Base-by-base conservation (phyloP, 805 yeast species). In the Myxozyma neglecta region DNA sequence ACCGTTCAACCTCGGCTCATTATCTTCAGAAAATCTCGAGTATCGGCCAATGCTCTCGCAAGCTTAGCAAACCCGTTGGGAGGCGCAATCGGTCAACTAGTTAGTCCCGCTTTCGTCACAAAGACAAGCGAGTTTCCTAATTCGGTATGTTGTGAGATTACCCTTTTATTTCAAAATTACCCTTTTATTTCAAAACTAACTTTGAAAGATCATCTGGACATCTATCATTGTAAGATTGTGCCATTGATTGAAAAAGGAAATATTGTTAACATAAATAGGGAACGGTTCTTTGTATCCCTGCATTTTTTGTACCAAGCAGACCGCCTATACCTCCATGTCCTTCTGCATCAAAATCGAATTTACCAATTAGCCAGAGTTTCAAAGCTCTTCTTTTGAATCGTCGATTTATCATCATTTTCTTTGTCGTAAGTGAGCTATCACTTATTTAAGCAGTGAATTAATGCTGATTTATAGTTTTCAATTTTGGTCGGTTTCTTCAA, bases 21-120 rank as follows among this genome's bases (percentile, higher is more conserved):
- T 13, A 18, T 14, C 16, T 29, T 14, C 35, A 60, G 64, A 18
- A 50, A 67, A 40, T 72, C 75, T 2, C 68, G 75, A 36, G 71
- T 73, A 13, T 70, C 75, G 14, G 75, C 75, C n/a, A 73, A 73
- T 54, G 75, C 75, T 11, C 63, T 73, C 29, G 74, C 73, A 4
- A 69, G 75, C 16, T 60, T 73, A 39, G 68, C 75, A 5, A 73
- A 73, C 56, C 75, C 75, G 0, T 65, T 73, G 10, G 75, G 75
- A 10, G 75, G 73, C 13, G 75, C 75, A 14, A 65, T 73, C 42
- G 75, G 73, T 13, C 72, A 71, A 50, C 68, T 73, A 0, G 71
- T 73, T 8, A 73, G 75, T 13, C 75, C 75, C 9, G 70, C 73
- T 1, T 64, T 72, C 47, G 73, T 72, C 7, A 54, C 70, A 13